Base-by-base conservation (phyloP, 2,329 filamentous ascomycete species). In the Xylaria arbuscula region DNA sequence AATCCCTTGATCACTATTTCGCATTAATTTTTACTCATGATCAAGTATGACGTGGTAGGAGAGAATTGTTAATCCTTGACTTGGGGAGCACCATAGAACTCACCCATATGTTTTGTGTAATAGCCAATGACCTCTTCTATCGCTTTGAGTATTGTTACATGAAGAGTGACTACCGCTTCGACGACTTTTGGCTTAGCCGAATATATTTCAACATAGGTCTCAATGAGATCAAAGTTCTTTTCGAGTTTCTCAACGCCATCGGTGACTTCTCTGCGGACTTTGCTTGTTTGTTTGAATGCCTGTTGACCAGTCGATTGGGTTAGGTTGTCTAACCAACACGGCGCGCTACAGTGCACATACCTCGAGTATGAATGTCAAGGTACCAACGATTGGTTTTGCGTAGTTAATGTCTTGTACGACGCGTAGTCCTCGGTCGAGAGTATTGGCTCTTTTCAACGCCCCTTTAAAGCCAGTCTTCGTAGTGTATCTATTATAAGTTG, bases 91-190 rank as follows among this genome's bases (percentile, higher is more conserved):
- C 1, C 32, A 48, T 3, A 15, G 11, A 22, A 58, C 57, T 66
- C 32, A 66, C 63, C 50, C n/a, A 61, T 61, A 50, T 66, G 63
- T 32, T 34, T 66, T 10, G 57, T 66, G 36, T 61, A 66, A 34
- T 66, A 66, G 2, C 63, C 57, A 42, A 66, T 66, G 15, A 61
- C 63, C 40, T 66, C 63, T 56, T 66, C 63, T 61, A 66, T 66
- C 1, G 56, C 57, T 42, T 56, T 50, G 4, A 66, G 57, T 50
- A 66, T 66, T 13, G 63, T 66, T 19, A 66, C 32, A 22, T 66
- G 61, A 22, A 66, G 56, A 40, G 56, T 48, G 50, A 56, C 50
- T 9, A 40, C 56, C 32, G 48, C 38, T 48, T 61, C 38, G 10
- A 55, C 19, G 17, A 66, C 63, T 19, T 34, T 66, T 11, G 38